Conservation (phyloP, 805 yeast genomes). For the Yarrowia deformans region DNA sequence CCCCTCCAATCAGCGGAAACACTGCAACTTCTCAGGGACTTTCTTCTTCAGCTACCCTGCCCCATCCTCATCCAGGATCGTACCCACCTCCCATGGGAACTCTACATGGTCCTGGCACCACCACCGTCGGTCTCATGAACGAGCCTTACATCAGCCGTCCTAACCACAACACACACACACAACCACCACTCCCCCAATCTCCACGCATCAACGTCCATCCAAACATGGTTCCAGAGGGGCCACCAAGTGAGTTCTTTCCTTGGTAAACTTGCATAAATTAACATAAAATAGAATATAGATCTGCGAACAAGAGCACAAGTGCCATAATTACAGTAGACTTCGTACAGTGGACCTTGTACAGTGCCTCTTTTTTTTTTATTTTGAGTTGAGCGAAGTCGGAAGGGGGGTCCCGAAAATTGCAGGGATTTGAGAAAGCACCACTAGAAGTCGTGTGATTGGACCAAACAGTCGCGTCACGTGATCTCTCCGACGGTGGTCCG, state of each 20-base stretch:
- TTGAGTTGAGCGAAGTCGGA: background rate
- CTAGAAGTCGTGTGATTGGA: too few species aligned
- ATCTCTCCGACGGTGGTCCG: background rate
- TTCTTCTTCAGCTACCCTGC: background rate
- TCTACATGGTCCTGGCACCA: conserved; percentile 11
- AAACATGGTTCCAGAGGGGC: conserved; percentile 6
- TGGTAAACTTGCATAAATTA: conserved; percentile 5
- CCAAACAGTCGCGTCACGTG: background rate
- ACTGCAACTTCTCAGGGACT: background rate
- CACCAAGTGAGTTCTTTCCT: conserved; percentile 16
- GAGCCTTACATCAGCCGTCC: conserved; percentile 1
- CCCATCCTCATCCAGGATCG: conserved; percentile 11
- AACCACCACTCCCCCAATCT: background rate
- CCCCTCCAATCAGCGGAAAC: background rate
- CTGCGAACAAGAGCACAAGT: background rate
- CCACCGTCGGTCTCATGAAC: conserved; percentile 2
- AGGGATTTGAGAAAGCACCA: too few species aligned
- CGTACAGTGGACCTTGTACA: background rate
- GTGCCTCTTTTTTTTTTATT: background rate
- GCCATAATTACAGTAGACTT: too few species aligned
- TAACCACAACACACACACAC: background rate
- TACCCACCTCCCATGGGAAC: conserved; percentile 18
- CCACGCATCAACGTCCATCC: background rate
- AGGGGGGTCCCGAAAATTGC: too few species aligned
- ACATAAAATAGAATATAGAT: background rate